A percentile compares a stretch with the other conserved stretches of the same genome.
Conservation (phyloP, 805 yeast species). For the Monosporozyma unispora region DNA sequence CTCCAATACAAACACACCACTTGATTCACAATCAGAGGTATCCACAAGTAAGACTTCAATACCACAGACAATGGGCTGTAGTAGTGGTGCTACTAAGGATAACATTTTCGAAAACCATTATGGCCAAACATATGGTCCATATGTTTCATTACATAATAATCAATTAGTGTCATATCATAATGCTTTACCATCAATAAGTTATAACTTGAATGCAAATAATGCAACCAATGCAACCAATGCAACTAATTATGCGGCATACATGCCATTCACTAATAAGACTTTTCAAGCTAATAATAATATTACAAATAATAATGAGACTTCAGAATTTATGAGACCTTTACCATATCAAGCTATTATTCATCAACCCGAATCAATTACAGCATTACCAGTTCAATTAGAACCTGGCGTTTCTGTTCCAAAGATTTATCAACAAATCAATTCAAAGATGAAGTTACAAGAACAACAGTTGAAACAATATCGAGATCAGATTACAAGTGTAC, state of each 20-base stretch:
- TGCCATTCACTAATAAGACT: neutral
- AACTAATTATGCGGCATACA: neutral
- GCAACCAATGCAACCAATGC: neutral
- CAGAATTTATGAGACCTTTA: neutral
- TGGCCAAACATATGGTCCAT: neutral
- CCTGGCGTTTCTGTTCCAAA: neutral
- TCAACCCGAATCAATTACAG: conserved; percentile 4
- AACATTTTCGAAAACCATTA: neutral
- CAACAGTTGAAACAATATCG: neutral
- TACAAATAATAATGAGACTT: neutral
- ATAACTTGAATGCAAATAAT: neutral
- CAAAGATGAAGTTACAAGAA: neutral
- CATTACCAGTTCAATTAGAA: conserved; percentile 2
- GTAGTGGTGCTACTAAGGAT: neutral
- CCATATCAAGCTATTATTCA: neutral
- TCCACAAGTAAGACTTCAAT: neutral
- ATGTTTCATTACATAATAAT: neutral
- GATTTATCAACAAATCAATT: conserved; percentile 1
- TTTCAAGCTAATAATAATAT: neutral
- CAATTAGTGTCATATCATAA: neutral
- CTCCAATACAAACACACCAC: neutral
- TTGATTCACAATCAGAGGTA: no score
- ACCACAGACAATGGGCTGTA: no score
- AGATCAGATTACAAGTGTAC: neutral
- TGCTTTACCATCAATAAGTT: neutral